Percentiles rank a stretch among this genome's conserved stretches.
Conservation (phyloP, 768 basidiomycete species). For the Tylopilus sp. region DNA sequence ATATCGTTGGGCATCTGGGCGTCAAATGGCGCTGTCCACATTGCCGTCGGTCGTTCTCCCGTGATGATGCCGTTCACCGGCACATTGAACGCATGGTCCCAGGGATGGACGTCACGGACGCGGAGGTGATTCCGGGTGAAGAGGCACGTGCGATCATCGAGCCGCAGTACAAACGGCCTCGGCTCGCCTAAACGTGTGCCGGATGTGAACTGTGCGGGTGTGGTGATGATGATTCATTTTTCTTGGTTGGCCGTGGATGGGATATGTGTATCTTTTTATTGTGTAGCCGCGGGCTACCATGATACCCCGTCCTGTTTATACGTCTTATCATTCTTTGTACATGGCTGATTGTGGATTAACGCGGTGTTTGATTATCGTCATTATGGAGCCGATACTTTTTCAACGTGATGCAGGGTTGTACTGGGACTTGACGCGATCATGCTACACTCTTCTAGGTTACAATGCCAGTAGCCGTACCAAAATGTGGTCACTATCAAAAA, state of each 20-base stretch:
- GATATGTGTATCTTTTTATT: neutral
- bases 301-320: too few species aligned
- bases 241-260: too few species aligned
- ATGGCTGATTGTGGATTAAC: too few species aligned
- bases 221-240: neutral
- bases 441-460: too few species aligned
- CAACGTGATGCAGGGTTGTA: too few species aligned
- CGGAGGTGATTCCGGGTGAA: constrained; percentile 21
- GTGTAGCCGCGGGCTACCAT: neutral
- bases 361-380: too few species aligned
- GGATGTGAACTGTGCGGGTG: too few species aligned
- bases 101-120: constrained; percentile 20
- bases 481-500: too few species aligned
- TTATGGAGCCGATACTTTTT: too few species aligned
- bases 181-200: constrained; percentile 6
- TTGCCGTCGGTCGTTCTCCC: constrained; percentile 25
- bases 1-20: constrained; percentile 27
- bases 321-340: neutral
- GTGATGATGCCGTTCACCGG: constrained; percentile 31
- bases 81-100: constrained; percentile 29
- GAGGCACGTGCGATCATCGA: constrained; percentile 14
- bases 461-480: too few species aligned
- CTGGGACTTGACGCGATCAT: too few species aligned
- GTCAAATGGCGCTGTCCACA: constrained; percentile 30
- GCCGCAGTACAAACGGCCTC: neutral